Percentiles rank a stretch among this genome's conserved stretches.
phyloP scores from a whole-genome alignment of 2,329 filamentous ascomycete species.

The Cytospora chrysosperma region DNA sequence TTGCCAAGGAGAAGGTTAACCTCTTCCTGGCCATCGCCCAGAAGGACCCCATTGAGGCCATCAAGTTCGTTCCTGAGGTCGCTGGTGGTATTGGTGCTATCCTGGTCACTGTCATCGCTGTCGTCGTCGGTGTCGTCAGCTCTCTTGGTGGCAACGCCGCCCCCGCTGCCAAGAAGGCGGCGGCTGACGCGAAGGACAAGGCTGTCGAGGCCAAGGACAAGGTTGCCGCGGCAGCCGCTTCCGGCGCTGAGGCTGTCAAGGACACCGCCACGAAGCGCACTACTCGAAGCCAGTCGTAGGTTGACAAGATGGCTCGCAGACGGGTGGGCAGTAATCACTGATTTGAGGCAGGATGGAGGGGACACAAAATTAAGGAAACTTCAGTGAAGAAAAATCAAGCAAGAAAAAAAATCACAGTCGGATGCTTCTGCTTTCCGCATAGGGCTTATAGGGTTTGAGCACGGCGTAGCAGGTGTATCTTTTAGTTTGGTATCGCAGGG shows the following conservation, averaged over 20 bases:
- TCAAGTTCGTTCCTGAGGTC: slow-evolving; percentile 89
- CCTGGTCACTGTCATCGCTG: slow-evolving; percentile 65
- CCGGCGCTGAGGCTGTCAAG: slow-evolving; percentile 72
- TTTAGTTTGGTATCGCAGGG: slow-evolving; percentile 21
- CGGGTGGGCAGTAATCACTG: slow-evolving; percentile 19
- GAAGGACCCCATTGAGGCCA: slow-evolving; percentile 77
- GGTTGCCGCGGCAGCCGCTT: slow-evolving; percentile 56
- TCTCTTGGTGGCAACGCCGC: slow-evolving; percentile 58
- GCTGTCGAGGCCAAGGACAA: slow-evolving; percentile 76
- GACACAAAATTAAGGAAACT: background rate
- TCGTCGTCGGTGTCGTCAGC: slow-evolving; percentile 67
- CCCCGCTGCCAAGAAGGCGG: slow-evolving; percentile 72
- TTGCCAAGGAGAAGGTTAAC: slow-evolving; percentile 88
- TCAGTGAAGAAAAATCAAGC: background rate
- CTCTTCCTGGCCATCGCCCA: slow-evolving; percentile 83
- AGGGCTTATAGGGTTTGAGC: slow-evolving; percentile 24
- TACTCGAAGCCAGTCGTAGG: slow-evolving; percentile 56
- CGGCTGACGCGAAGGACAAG: slow-evolving; percentile 64
- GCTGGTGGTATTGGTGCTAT: slow-evolving; percentile 75
- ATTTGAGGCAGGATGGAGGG: background rate
- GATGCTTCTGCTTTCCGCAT: slow-evolving; percentile 19
- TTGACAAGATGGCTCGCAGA: slow-evolving; percentile 22
- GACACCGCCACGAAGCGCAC: slow-evolving; percentile 65
- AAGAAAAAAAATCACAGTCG: slow-evolving; percentile 17
- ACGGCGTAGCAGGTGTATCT: slow-evolving; percentile 25